Conservation (phyloP, 208 protist species). For the Kentomonas sorsogonicus region DNA sequence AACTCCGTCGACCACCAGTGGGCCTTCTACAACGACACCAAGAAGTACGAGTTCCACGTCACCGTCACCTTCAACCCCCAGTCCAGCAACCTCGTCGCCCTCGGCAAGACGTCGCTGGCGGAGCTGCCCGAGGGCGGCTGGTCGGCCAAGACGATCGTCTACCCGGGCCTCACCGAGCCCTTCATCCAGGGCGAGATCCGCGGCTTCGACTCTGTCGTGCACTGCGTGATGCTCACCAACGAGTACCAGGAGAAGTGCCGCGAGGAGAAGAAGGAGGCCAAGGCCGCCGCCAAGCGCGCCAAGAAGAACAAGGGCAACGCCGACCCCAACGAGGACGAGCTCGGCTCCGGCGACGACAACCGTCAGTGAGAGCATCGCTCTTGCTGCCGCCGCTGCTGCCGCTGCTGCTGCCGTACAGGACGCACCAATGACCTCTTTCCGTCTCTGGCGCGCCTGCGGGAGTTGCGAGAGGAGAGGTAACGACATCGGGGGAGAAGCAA, state of each 20-base stretch:
- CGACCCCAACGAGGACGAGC: not conserved
- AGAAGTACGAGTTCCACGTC: constrained; percentile 41
- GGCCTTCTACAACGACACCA: constrained; percentile 62
- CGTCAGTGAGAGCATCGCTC: no score
- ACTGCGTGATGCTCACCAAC: constrained; percentile 24
- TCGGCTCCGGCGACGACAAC: not conserved
- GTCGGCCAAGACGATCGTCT: constrained; percentile 31
- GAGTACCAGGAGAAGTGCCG: constrained; percentile 23
- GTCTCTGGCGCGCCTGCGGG: no score
- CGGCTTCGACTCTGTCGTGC: constrained; percentile 27
- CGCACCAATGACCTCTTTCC: no score
- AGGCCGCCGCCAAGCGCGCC: constrained; percentile 14
- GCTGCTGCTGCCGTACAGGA: no score
- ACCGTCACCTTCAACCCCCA: constrained; percentile 27
- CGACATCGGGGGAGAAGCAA: no score
- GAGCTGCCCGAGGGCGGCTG: constrained; percentile 16
- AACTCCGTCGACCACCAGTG: constrained; percentile 24
- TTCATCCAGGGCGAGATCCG: constrained; percentile 41
- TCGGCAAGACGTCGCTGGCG: constrained; percentile 29
- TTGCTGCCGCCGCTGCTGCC: no score
- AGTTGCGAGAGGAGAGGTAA: no score
- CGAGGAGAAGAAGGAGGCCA: constrained; percentile 23
- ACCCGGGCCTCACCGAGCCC: constrained; percentile 27
- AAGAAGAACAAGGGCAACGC: constrained; percentile 11
- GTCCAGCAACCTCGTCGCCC: constrained; percentile 20